Conservation (phyloP, 2,329 filamentous ascomycete species). For the Aspergillus hiratsukae region DNA sequence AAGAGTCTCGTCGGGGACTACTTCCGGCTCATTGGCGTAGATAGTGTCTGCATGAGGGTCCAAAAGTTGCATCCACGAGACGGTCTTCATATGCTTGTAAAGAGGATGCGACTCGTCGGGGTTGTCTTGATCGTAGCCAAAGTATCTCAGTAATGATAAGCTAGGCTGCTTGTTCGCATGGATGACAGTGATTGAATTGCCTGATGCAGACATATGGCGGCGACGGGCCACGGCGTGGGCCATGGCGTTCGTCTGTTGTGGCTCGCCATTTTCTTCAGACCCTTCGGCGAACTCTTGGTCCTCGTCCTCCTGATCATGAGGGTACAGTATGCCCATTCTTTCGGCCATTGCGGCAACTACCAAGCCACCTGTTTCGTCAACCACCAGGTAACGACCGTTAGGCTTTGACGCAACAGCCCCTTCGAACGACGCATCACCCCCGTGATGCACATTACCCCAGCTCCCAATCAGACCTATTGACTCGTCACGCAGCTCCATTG, state of each 20-base stretch:
- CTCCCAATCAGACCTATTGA: slow-evolving; percentile 74
- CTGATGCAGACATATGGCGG: slow-evolving; percentile 41
- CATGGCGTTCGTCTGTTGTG: slow-evolving; percentile 17
- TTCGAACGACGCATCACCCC: slow-evolving; percentile 37
- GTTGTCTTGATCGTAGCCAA: slow-evolving; percentile 70
- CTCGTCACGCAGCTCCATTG: slow-evolving; percentile 84
- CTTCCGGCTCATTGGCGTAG: slow-evolving; percentile 63
- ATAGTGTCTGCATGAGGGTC: slow-evolving; percentile 69
- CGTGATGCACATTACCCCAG: slow-evolving; percentile 85
- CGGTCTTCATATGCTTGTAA: slow-evolving; percentile 70
- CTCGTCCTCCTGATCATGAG: slow-evolving; percentile 24
- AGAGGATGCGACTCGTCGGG: slow-evolving; percentile 69
- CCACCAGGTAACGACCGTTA: slow-evolving; percentile 69
- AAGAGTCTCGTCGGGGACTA: slow-evolving; percentile 58
- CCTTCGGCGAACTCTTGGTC: slow-evolving; percentile 15
- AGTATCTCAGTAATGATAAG: slow-evolving; percentile 81
- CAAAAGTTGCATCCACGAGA: slow-evolving; percentile 90
- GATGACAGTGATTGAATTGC: slow-evolving; percentile 56
- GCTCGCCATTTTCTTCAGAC: slow-evolving; percentile 13
- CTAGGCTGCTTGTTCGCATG: slow-evolving; percentile 74
- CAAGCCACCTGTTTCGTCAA: slow-evolving; percentile 83
- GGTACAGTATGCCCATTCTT: slow-evolving; percentile 75
- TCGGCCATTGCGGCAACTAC: slow-evolving; percentile 81
- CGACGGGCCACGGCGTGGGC: slow-evolving; percentile 13
- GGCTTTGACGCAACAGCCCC: slow-evolving; percentile 24